Conservation (phyloP, 768 basidiomycete genomes). For the Boletus patriciae region DNA sequence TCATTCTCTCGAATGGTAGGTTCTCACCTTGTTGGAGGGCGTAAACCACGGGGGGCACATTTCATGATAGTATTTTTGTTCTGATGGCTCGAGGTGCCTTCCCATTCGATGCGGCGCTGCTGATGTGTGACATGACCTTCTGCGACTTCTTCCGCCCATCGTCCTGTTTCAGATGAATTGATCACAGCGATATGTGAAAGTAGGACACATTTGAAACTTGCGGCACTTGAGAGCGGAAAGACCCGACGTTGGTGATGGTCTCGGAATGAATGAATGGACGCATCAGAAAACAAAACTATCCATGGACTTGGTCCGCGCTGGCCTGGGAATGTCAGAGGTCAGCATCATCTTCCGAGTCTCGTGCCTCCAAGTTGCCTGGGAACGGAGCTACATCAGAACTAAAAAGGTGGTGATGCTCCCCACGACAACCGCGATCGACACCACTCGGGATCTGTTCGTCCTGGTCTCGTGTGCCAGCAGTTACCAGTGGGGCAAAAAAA, state of each 20-base stretch:
- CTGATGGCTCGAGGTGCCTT: neutral
- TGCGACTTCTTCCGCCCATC: conserved; percentile 15
- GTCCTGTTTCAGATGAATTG: conserved; percentile 28
- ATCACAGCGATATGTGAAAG: neutral
- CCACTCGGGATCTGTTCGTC: neutral
- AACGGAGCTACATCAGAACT: conserved; percentile 8
- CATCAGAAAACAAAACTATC: too few species aligned
- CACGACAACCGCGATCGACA: conserved; percentile 17
- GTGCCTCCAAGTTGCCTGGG: conserved; percentile 13
- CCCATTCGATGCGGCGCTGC: conserved; percentile 1
- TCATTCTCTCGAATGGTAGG: neutral
- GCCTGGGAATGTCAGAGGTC: neutral
- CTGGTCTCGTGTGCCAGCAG: conserved; percentile 4
- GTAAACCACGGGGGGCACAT: neutral
- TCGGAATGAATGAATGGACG: neutral
- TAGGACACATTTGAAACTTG: conserved; percentile 10
- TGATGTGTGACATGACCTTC: conserved; percentile 12
- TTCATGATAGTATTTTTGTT: conserved; percentile 10
- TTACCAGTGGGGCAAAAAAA: neutral
- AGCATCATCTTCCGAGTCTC: neutral
- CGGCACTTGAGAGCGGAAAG: conserved; percentile 3
- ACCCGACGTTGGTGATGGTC: conserved; percentile 1
- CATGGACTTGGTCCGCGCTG: neutral
- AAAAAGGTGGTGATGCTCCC: neutral
- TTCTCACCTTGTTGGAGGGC: conserved; percentile 8